Percentiles rank a stretch among this genome's conserved stretches.
phyloP scores from a whole-genome alignment of 495 filamentous ascomycete genomes.

The Aspergillus steynii region DNA sequence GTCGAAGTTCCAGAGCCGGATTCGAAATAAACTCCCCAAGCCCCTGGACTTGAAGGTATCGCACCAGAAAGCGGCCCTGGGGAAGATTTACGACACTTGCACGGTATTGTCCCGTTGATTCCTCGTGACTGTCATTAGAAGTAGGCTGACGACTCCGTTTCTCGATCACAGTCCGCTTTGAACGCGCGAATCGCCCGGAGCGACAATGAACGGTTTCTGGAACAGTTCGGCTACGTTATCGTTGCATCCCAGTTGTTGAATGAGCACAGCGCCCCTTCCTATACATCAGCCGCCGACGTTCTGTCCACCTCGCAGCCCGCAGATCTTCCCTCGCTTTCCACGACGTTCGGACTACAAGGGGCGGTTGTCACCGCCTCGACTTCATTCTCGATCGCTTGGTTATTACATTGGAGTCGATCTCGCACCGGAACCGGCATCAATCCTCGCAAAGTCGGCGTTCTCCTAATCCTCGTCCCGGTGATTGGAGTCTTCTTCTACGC shows the following conservation, averaged over 20 bases:
- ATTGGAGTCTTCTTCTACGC: slow-evolving; percentile 62
- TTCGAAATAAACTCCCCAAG: slow-evolving; percentile 64
- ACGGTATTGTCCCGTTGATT: slow-evolving; percentile 48
- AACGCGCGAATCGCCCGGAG: slow-evolving; percentile 77
- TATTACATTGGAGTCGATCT: slow-evolving; percentile 64
- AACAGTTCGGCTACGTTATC: slow-evolving; percentile 94
- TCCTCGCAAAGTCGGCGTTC: slow-evolving; percentile 54
- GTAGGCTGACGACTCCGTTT: slow-evolving; percentile 13
- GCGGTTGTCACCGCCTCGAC: slow-evolving; percentile 51
- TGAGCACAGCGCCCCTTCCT: slow-evolving; percentile 56
- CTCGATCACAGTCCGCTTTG: slow-evolving; percentile 40
- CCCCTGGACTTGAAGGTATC: slow-evolving; percentile 59
- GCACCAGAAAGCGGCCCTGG: slow-evolving; percentile 46
- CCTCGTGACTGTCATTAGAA: background rate
- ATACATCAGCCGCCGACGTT: slow-evolving; percentile 45
- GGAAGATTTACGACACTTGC: slow-evolving; percentile 56
- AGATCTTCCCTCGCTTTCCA: slow-evolving; percentile 42
- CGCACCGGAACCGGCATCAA: slow-evolving; percentile 35
- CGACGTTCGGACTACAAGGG: slow-evolving; percentile 49
- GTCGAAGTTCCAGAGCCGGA: slow-evolving; percentile 64
- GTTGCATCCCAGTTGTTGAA: slow-evolving; percentile 89
- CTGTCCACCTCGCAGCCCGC: slow-evolving; percentile 33
- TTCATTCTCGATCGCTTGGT: slow-evolving; percentile 71
- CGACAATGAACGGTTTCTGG: slow-evolving; percentile 85
- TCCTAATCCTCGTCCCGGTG: slow-evolving; percentile 56